phyloP scores from a whole-genome alignment of 495 filamentous ascomycete genomes.

The Penicillium simplicissimum region DNA sequence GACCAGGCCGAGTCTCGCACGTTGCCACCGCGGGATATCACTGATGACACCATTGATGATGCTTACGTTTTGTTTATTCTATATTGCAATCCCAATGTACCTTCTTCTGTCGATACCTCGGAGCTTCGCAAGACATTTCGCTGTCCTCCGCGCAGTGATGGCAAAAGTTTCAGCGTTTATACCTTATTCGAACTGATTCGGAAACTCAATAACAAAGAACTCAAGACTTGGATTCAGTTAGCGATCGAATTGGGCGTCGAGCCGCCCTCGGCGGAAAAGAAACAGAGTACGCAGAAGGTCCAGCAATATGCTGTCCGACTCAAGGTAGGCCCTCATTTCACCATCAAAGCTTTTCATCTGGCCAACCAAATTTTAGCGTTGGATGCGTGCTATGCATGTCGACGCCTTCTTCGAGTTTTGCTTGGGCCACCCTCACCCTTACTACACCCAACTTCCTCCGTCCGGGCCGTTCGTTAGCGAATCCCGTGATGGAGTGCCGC shows the following conservation, averaged over 20 bases:
- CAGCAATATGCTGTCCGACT: constrained; percentile 95
- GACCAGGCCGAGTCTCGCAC: constrained; percentile 40
- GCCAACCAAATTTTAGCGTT: constrained; percentile 59
- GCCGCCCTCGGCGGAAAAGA: constrained; percentile 77
- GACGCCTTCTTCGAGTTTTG: constrained; percentile 96
- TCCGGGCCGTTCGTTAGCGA: constrained; percentile 59
- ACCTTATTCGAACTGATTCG: constrained; percentile 80
- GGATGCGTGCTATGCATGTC: constrained; percentile 98
- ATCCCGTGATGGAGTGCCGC: constrained; percentile 79
- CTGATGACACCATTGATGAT: constrained; percentile 75
- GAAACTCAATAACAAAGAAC: constrained; percentile 79
- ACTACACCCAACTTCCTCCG: constrained; percentile 80
- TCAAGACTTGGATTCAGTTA: constrained; percentile 95
- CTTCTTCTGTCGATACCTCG: constrained; percentile 66
- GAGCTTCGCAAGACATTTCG: constrained; percentile 81
- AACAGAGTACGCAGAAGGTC: constrained; percentile 93
- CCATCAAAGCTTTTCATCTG: background rate
- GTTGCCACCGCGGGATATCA: constrained; percentile 71
- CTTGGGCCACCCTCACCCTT: constrained; percentile 73
- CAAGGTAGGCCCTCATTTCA: constrained; percentile 60
- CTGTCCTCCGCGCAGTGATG: constrained; percentile 85
- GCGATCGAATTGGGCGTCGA: constrained; percentile 90
- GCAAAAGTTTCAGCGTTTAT: constrained; percentile 86
- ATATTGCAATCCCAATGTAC: constrained; percentile 83
- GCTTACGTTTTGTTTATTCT: constrained; percentile 87